phyloP scores from a whole-genome alignment of 495 filamentous ascomycete species.

The Penicillium parvum region DNA sequence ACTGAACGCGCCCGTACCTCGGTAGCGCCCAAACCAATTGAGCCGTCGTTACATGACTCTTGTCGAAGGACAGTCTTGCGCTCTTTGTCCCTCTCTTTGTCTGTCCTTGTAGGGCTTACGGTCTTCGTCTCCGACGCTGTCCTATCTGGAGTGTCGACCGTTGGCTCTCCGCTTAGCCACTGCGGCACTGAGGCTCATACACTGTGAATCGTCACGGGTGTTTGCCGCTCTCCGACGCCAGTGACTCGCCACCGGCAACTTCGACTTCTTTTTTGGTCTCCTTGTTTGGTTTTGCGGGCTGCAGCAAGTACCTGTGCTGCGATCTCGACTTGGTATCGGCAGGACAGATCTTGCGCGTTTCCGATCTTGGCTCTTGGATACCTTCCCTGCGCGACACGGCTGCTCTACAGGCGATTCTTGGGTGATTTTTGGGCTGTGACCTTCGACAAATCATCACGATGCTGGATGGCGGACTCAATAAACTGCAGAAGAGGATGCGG shows the following conservation, averaged over 20 bases:
- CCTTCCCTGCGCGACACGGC: not conserved
- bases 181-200: conserved; percentile 17
- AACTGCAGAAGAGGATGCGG: conserved; percentile 41
- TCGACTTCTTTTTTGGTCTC: not conserved
- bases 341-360: not conserved
- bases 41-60: no score
- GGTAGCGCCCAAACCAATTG: no score
- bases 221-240: conserved; percentile 10
- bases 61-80: no score
- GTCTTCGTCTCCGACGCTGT: conserved; percentile 18
- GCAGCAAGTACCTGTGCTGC: not conserved
- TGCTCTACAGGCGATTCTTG: not conserved
- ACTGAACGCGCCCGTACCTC: no score
- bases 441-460: conserved; percentile 10
- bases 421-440: not conserved
- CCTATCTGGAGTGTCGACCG: conserved; percentile 20
- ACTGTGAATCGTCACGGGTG: conserved; percentile 5
- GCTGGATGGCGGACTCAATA: conserved; percentile 39
- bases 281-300: not conserved
- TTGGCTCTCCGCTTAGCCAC: conserved; percentile 13
- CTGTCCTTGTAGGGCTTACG: conserved; percentile 19
- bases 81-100: not conserved
- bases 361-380: not conserved
- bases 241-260: not conserved
- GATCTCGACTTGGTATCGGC: not conserved